These are phyloP conservation scores for Russula abietina DNA, from an alignment of 768 basidiomycete genomes.

Conservation along the genomic window DNA sequence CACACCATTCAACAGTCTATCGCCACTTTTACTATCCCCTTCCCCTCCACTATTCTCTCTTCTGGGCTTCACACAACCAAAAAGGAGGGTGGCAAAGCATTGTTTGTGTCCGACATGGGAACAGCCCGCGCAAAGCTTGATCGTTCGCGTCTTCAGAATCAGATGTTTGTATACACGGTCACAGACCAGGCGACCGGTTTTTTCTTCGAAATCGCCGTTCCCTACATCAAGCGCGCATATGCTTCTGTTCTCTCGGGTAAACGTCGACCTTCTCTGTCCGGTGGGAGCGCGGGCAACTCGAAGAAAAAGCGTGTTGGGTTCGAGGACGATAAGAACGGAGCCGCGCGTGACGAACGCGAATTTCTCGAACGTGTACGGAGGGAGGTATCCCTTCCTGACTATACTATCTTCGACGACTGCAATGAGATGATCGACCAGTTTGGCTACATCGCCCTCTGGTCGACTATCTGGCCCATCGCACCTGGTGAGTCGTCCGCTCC, in stretches of 20 bases:
- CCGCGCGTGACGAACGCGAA: slow-evolving; percentile 53
- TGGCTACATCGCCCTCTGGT: slow-evolving; percentile 90
- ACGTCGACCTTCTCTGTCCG: slow-evolving; percentile 22
- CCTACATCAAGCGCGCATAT: slow-evolving; percentile 63
- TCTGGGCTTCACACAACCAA: slow-evolving; percentile 27
- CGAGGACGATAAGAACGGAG: slow-evolving; percentile 57
- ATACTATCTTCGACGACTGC: slow-evolving; percentile 82
- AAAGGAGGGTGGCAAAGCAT: background rate
- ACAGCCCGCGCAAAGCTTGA: slow-evolving; percentile 53
- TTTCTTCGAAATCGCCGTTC: slow-evolving; percentile 74
- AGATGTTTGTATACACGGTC: slow-evolving; percentile 91
- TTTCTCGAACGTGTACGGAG: slow-evolving; percentile 74
- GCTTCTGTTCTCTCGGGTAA: slow-evolving; percentile 41
- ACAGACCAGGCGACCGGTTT: slow-evolving; percentile 82
- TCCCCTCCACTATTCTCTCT: slow-evolving; percentile 16
- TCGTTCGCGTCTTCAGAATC: slow-evolving; percentile 68
- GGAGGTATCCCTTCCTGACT: slow-evolving; percentile 75
- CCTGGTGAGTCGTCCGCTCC: slow-evolving; percentile 43
- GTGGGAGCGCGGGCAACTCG: slow-evolving; percentile 22
- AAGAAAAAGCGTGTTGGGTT: slow-evolving; percentile 68
- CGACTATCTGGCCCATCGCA: slow-evolving; percentile 89
- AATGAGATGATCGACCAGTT: slow-evolving; percentile 96
- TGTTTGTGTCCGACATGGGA: slow-evolving; percentile 13
- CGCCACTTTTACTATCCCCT: slow-evolving; percentile 11
- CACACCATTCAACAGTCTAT: slow-evolving; percentile 36